Conservation (phyloP, 2,329 filamentous ascomycete species). For the Aspergillus proliferans region DNA sequence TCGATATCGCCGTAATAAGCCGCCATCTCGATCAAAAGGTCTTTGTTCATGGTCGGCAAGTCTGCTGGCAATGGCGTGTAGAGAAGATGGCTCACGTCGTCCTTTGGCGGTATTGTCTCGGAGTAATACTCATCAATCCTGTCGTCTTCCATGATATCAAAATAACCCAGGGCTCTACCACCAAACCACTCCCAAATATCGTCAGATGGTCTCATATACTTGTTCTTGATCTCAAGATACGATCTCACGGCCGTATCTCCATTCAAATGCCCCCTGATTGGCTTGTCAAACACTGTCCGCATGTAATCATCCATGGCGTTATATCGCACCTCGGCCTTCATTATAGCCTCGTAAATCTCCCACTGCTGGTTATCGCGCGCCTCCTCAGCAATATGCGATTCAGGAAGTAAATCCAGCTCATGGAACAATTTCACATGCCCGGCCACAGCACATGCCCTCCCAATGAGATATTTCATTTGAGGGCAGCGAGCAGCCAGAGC, state of each 20-base stretch:
- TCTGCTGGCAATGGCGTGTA: too few species aligned
- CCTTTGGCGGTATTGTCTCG: too few species aligned
- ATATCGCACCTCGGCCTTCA: conserved; percentile 5
- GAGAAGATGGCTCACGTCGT: too few species aligned
- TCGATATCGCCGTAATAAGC: conserved; percentile 3
- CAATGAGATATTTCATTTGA: conserved; percentile 20
- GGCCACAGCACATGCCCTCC: conserved; percentile 14
- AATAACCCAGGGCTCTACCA: too few species aligned
- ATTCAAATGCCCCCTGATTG: conserved; percentile 5
- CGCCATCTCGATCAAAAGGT: too few species aligned
- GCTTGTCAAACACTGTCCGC: background rate
- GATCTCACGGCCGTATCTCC: conserved; percentile 12
- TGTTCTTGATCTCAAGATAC: background rate
- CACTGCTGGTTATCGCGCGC: conserved; percentile 6
- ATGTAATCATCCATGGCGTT: conserved; percentile 13
- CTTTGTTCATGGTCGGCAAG: too few species aligned
- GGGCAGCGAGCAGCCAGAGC: conserved; percentile 26
- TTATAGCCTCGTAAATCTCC: conserved; percentile 11
- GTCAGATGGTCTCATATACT: too few species aligned
- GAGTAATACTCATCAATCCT: too few species aligned
- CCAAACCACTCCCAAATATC: too few species aligned
- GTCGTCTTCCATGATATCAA: too few species aligned
- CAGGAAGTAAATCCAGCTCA: conserved; percentile 13
- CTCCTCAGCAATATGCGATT: conserved; percentile 16
- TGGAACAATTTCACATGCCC: conserved; percentile 13